Base-by-base conservation (phyloP, 2,329 filamentous ascomycete species). In the Stachybotrys chlorohalonatus region DNA sequence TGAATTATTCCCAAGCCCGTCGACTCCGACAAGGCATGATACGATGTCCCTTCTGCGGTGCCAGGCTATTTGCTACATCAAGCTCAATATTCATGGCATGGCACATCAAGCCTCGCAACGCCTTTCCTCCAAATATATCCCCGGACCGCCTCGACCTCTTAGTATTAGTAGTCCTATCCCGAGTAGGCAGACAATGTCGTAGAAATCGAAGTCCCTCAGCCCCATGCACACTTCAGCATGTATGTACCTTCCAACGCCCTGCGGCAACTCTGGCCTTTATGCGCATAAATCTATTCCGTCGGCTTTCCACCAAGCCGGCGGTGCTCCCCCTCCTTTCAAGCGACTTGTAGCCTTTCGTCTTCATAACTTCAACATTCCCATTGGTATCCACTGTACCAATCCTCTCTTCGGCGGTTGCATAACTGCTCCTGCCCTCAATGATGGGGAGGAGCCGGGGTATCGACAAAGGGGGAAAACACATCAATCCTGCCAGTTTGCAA, bases 401-500 rank as follows among this genome's bases (percentile, higher is more conserved):
- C 36, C 36, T 9, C 36, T 9, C 9, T 42, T 13, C 36, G 13
- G 13, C 36, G 9, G 24, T 42, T 42, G 36, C 13, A 5, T 42
- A 42, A 13, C 36, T 42, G 36, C 36, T 42, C 36, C 36, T 42
- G 36, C 8, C 36, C 36, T 9, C 36, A 9, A 42, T 5, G 5
- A 42, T 42, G 8, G 24, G 24, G 36, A 42, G 36, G 36, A 42
- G 13, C 6, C 8, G 50, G 50, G 50, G 50, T 52, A 52, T 52
- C 50, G 50, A 52, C 50, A 52, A 52, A 52, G 31, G 36, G 36
- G 13, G 36, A 52, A 52, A 52, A 16, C 32, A 52, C 53, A 52
- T 57, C 11, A 68, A 68, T 32, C 16, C 9, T 47, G 46, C 36
- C 3, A 42, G 36, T 13, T 3, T 9, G 36, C 36, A 42, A 42